phyloP scores from a whole-genome alignment of 164 flowering plant species.

The Vitis rotundifolia region DNA sequence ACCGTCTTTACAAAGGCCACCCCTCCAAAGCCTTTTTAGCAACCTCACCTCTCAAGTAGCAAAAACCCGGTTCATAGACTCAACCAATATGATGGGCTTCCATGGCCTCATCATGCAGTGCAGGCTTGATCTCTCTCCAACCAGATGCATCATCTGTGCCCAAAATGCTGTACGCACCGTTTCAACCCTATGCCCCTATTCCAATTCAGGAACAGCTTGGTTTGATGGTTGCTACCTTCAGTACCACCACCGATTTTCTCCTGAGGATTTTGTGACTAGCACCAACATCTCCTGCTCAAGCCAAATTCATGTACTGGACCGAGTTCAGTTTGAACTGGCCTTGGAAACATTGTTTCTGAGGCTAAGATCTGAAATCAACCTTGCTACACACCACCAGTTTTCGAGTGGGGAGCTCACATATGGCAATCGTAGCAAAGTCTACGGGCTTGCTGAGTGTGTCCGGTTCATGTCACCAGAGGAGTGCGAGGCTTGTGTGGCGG shows the following conservation, averaged over 20 bases:
- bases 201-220: conserved; percentile 18
- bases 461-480: conserved; percentile 4
- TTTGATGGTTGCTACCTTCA: conserved; percentile 23
- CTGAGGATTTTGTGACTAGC: background rate
- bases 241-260: conserved; percentile 12
- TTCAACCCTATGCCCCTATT: background rate
- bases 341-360: conserved; percentile 7
- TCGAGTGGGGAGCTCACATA: conserved; percentile 7
- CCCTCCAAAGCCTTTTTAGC: background rate
- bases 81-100: background rate
- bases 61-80: conserved; percentile 8
- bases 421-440: conserved; percentile 7
- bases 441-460: conserved; percentile 16
- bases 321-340: conserved; percentile 5
- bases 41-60: conserved; percentile 3
- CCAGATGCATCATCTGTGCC: conserved; percentile 9
- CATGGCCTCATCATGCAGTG: conserved; percentile 15
- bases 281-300: background rate
- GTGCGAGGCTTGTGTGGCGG: conserved; percentile 10
- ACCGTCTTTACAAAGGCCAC: background rate
- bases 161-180: conserved; percentile 2
- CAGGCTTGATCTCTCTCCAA: conserved; percentile 13
- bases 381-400: conserved; percentile 3
- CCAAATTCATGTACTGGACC: conserved; percentile 1
- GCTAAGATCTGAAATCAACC: conserved; percentile 7